Conservation (phyloP, 768 basidiomycete species). For the Lentinula detonsa region DNA sequence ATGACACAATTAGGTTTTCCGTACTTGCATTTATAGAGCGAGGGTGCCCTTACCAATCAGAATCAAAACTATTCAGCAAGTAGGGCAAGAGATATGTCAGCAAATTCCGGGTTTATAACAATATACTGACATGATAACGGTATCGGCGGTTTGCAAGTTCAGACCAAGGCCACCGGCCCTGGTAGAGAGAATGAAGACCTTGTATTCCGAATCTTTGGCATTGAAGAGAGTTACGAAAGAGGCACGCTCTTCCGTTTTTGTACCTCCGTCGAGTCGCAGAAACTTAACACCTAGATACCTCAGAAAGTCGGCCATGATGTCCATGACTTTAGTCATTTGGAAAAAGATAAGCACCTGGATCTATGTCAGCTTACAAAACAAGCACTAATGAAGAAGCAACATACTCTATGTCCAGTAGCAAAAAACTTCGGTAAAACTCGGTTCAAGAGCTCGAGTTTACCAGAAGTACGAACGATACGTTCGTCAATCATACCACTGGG, state of each 20-base stretch:
- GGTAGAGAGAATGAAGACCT: slow-evolving; percentile 91
- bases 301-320: slow-evolving; percentile 94
- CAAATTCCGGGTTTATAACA: background rate
- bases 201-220: slow-evolving; percentile 80
- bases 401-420: slow-evolving; percentile 80
- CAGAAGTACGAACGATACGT: slow-evolving; percentile 78
- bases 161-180: slow-evolving; percentile 90
- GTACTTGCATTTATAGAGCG: background rate
- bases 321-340: slow-evolving; percentile 99
- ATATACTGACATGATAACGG: slow-evolving; percentile 80
- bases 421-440: slow-evolving; percentile 96
- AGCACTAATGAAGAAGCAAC: slow-evolving; percentile 13
- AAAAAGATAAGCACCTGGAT: slow-evolving; percentile 93
- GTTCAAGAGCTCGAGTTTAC: slow-evolving; percentile 90
- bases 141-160: slow-evolving; percentile 95
- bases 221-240: slow-evolving; percentile 84
- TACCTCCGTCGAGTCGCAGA: slow-evolving; percentile 92
- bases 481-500: slow-evolving; percentile 79
- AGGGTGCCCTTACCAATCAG: slow-evolving; percentile 48
- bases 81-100: slow-evolving; percentile 8
- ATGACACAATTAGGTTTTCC: background rate
- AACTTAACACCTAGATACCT: slow-evolving; percentile 83
- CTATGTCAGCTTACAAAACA: slow-evolving; percentile 3
- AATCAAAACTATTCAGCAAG: slow-evolving; percentile 54
- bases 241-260: slow-evolving; percentile 93